Base-by-base conservation (phyloP, 441 rosid genomes). In the Dalechampia spathulata region DNA sequence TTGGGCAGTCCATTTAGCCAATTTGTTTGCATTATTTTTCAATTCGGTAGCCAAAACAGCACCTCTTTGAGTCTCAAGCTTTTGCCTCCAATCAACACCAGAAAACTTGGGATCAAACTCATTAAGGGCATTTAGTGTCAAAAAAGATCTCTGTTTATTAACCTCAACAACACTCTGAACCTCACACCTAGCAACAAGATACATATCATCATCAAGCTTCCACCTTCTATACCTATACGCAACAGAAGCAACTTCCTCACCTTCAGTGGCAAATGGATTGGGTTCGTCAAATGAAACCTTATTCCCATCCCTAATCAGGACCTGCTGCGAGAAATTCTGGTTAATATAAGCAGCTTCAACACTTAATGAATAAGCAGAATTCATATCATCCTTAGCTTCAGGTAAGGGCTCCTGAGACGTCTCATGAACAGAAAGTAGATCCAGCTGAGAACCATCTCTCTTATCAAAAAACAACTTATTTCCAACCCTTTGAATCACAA, bases 31-130 rank as follows among this genome's bases (percentile, higher is more conserved):
- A 63, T 91, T 91, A 69, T 88, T 91, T 78, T 86, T 91, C 77
- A 91, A 79, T 55, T 88, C 98, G 7, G 85, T 86, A 32, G 94
- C 98, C 62, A 91, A 75, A 52, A 91, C 95, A 0, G 93, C 96
- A 58, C 95, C 96, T 61, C 96, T 73, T 59, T 91, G 98, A 3
- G 95, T 84, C 72, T 91, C 98, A 64, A 91, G 62, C 79, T 91
- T 91, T 83, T 88, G 95, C 65, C 95, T 86, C 98, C 96, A 91
- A 57, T 91, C 98, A 58, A 91, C 89, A 59, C 96, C 95, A 6
- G 96, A 86, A 61, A 87, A 86, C 59, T 91, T 91, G 0, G 96
- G 61, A 81, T 91, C 96, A 26, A 88, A 91, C 82, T 88, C 98
- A 21, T 86, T 88, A 16, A 91, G 89, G 0, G 98, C 91, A 75